These are phyloP conservation scores for Russula compacta DNA, from an alignment of 768 basidiomycete species.

Conservation along the genomic window DNA sequence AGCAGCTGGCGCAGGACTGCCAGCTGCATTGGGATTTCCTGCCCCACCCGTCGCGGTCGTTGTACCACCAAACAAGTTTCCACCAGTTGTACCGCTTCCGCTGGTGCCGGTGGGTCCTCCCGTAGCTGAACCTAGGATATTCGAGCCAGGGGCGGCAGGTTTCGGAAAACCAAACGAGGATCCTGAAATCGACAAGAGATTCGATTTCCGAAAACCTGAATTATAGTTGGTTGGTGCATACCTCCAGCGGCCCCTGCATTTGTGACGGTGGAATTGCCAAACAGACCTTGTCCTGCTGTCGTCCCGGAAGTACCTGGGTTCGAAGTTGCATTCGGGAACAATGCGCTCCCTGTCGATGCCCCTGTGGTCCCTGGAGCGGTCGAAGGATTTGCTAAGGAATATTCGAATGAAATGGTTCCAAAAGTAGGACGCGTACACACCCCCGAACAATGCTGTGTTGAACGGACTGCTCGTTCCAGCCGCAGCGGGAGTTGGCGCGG, in stretches of 20 bases:
- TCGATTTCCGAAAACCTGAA: neutral
- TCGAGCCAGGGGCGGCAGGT: neutral
- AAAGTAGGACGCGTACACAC: neutral
- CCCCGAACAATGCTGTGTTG: neutral
- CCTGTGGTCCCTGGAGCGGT: neutral
- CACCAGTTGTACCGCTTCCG: neutral
- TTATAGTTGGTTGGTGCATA: neutral
- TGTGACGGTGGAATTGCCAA: neutral
- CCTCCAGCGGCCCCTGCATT: constrained; percentile 1
- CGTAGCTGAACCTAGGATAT: neutral
- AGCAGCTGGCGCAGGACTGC: neutral
- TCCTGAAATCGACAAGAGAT: neutral
- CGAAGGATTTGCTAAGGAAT: neutral
- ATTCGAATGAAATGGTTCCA: neutral
- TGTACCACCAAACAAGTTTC: constrained; percentile 6
- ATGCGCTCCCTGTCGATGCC: neutral
- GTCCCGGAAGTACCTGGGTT: neutral
- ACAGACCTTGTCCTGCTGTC: neutral
- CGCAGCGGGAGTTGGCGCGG: neutral
- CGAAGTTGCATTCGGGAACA: constrained; percentile 1
- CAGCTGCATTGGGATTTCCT: neutral
- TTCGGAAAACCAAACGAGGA: neutral
- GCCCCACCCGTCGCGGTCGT: too few relatives aligned
- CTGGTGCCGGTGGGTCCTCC: neutral
- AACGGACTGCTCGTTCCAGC: neutral